Percentiles rank a stretch among this genome's conserved stretches.
These are phyloP conservation scores for Yueomyces sp. DNA, from an alignment of 1,139 yeast species.

Conservation along the genomic window DNA sequence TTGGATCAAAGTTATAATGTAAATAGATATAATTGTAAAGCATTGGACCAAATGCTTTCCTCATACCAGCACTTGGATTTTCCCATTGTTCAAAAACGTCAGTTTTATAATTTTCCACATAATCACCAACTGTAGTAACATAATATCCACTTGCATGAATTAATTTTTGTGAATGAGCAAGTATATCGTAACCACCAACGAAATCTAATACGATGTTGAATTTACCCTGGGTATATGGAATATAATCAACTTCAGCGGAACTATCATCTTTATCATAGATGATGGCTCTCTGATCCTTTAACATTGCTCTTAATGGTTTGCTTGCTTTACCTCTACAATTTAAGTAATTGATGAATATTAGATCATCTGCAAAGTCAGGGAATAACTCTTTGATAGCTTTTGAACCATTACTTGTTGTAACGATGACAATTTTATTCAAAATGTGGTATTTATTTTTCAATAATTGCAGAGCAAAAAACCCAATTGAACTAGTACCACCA, in stretches of 20 bases:
- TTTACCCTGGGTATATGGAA: conserved; percentile 23
- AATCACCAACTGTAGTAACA: conserved; percentile 45
- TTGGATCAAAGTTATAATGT: conserved; percentile 25
- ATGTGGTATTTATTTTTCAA: conserved; percentile 37
- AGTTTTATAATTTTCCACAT: conserved; percentile 25
- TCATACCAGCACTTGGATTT: conserved; percentile 27
- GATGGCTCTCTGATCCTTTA: conserved; percentile 14
- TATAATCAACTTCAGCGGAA: conserved; percentile 16
- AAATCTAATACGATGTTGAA: conserved; percentile 36
- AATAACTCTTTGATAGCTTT: conserved; percentile 18
- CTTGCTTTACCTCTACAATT: conserved; percentile 19
- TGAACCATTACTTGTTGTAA: conserved; percentile 26
- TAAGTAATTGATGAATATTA: conserved; percentile 21
- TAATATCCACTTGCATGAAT: conserved; percentile 34
- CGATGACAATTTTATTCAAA: conserved; percentile 32
- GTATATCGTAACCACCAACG: conserved; percentile 33
- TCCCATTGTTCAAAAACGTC: conserved; percentile 28
- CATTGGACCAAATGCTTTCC: conserved; percentile 25
- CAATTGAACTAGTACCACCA: conserved; percentile 72
- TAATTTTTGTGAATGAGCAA: conserved; percentile 21
- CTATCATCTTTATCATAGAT: conserved; percentile 18
- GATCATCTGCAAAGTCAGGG: conserved; percentile 18
- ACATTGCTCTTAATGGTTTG: conserved; percentile 18
- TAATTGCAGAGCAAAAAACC: conserved; percentile 46
- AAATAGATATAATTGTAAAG: conserved; percentile 26